Evolutionary conservation across 768 basidiomycete species (phyloP).

Genomic region (Candolleomyces efflorescens): DNA sequence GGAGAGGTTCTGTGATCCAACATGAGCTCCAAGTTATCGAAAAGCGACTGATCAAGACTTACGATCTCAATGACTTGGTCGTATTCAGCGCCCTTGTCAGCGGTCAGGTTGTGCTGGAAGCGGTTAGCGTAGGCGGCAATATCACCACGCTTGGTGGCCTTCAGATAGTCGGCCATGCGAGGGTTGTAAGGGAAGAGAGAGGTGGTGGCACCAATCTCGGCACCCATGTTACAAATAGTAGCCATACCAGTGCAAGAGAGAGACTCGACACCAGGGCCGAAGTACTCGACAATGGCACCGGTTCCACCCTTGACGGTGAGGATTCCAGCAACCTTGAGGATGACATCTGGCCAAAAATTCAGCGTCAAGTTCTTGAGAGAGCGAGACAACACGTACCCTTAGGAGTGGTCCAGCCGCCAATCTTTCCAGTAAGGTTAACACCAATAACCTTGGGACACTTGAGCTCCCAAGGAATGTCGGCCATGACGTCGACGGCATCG

Average conservation of each 20-base stretch:
- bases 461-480: constrained; percentile 96
- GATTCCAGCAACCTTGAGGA: constrained; percentile 98
- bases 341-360: constrained; percentile 62
- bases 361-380: constrained; percentile 3
- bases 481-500: constrained; percentile 99
- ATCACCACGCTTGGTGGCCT: constrained; percentile 87
- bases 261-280: constrained; percentile 90
- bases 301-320: constrained; percentile 99
- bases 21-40: constrained; percentile 2
- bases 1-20: constrained; percentile 67
- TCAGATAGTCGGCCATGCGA: constrained; percentile 90
- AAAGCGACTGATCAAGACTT: constrained; percentile 22
- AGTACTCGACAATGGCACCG: constrained; percentile 98
- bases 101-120: constrained; percentile 87
- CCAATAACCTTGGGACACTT: constrained; percentile 99
- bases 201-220: constrained; percentile 98
- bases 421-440: constrained; percentile 93
- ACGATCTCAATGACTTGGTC: constrained; percentile 93
- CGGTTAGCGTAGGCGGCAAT: constrained; percentile 86
- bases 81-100: constrained; percentile 88
- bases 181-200: constrained; percentile 98
- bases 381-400: constrained; percentile 57
- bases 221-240: constrained; percentile 99
- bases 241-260: constrained; percentile 99
- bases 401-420: constrained; percentile 95